A percentile compares a stretch with the other conserved stretches of the same genome.
Evolutionary conservation across 176 grass and related monocot genomes (phyloP).

Genomic region (Puya raimondii): DNA sequence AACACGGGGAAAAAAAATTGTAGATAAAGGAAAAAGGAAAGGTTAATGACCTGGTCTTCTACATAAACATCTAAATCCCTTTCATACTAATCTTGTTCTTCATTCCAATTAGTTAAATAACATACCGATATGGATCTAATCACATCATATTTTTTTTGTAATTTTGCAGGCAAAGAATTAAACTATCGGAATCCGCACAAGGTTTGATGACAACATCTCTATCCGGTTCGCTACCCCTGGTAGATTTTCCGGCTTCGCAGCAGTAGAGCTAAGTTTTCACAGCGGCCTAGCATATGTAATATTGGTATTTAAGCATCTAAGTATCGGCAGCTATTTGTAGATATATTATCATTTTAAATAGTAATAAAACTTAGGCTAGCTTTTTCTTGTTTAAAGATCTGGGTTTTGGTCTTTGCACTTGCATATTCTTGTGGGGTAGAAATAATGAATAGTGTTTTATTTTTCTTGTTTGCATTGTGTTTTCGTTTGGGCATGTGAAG

Average conservation of each 20-base stretch:
- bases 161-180: slow-evolving; percentile 43
- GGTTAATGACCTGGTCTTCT: no score
- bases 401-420: no score
- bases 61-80: no score
- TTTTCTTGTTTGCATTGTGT: no score
- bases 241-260: not conserved
- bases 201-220: not conserved
- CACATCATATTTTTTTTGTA: not conserved
- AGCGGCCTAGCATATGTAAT: not conserved
- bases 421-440: no score
- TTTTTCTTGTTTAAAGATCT: not conserved
- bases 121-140: not conserved
- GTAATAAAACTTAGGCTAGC: not conserved
- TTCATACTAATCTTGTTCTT: no score
- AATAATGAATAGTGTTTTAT: no score
- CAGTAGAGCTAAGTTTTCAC: not conserved
- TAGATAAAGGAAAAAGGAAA: no score
- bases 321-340: not conserved
- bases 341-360: not conserved
- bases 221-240: not conserved
- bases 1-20: no score
- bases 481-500: no score
- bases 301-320: not conserved
- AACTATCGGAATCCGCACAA: not conserved
- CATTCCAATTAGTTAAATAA: not conserved